Evolutionary conservation across 2,329 filamentous ascomycete genomes (phyloP).

Genomic region (Botryotinia calthae): DNA sequence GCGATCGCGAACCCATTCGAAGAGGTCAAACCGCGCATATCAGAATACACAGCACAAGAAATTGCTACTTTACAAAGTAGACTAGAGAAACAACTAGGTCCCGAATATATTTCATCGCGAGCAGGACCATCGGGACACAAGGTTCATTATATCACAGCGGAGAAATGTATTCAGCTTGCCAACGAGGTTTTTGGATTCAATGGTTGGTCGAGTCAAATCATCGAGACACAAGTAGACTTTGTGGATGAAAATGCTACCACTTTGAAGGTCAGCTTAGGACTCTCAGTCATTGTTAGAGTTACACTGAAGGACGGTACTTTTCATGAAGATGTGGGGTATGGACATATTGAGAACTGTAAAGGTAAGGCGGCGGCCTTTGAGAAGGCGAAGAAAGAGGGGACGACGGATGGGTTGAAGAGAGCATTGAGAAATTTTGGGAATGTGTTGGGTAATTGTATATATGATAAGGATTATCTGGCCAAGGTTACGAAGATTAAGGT

Average conservation of each 20-base stretch:
- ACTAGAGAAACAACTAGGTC: constrained; percentile 89
- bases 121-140: constrained; percentile 79
- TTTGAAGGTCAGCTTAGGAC: constrained; percentile 75
- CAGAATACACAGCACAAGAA: constrained; percentile 82
- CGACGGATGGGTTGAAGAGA: constrained; percentile 89
- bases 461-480: constrained; percentile 90
- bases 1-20: constrained; percentile 75
- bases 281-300: constrained; percentile 88
- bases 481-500: constrained; percentile 90
- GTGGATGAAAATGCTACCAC: constrained; percentile 81
- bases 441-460: constrained; percentile 95
- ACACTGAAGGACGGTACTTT: constrained; percentile 92
- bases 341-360: constrained; percentile 93
- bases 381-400: constrained; percentile 98
- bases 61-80: constrained; percentile 84
- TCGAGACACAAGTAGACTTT: constrained; percentile 92
- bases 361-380: constrained; percentile 95
- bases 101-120: constrained; percentile 90
- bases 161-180: constrained; percentile 92
- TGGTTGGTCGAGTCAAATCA: constrained; percentile 95
- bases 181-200: constrained; percentile 98
- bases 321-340: constrained; percentile 97
- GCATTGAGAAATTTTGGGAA: constrained; percentile 91
- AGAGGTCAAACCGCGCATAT: constrained; percentile 64
- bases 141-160: constrained; percentile 91